A percentile compares a stretch with the other conserved stretches of the same genome.
phyloP scores from a whole-genome alignment of 768 basidiomycete species.

The Tylopilus vinaceipallidus region DNA sequence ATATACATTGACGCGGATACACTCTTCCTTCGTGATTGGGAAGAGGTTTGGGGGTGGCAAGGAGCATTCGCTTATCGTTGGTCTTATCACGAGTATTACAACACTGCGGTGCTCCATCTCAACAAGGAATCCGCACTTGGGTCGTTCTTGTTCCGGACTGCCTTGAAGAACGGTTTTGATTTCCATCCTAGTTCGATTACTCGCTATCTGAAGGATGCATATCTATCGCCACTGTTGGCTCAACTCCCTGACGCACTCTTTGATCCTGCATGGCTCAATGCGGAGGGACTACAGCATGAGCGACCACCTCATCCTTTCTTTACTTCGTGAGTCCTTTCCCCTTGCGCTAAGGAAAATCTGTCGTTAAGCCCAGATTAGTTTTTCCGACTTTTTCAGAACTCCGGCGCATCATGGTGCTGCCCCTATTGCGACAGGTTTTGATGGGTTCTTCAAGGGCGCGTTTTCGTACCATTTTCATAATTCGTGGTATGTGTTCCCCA shows the following conservation, averaged over 20 bases:
- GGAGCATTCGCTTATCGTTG: conserved; percentile 95
- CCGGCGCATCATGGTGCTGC: conserved; percentile 67
- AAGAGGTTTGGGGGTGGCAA: conserved; percentile 93
- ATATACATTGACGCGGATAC: conserved; percentile 95
- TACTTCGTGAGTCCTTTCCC: conserved; percentile 60
- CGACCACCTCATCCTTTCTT: conserved; percentile 93
- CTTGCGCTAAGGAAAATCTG: not conserved
- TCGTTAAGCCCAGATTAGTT: conserved; percentile 42
- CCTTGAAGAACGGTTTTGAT: conserved; percentile 86
- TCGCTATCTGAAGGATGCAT: conserved; percentile 79
- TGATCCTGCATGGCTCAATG: conserved; percentile 93
- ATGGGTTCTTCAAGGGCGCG: conserved; percentile 90
- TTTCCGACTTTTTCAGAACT: conserved; percentile 80
- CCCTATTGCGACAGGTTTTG: conserved; percentile 81
- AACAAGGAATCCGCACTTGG: conserved; percentile 87
- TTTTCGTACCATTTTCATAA: conserved; percentile 96
- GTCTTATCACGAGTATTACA: conserved; percentile 90
- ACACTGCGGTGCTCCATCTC: conserved; percentile 89
- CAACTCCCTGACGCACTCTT: conserved; percentile 90
- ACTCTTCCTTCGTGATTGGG: conserved; percentile 91
- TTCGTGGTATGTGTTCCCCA: conserved; percentile 57
- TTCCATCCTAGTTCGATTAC: conserved; percentile 95
- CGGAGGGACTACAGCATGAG: conserved; percentile 85
- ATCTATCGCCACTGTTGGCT: conserved; percentile 71
- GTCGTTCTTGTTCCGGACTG: conserved; percentile 88